Conservation (phyloP, 441 rosid genomes). For the Sinapis alba region DNA sequence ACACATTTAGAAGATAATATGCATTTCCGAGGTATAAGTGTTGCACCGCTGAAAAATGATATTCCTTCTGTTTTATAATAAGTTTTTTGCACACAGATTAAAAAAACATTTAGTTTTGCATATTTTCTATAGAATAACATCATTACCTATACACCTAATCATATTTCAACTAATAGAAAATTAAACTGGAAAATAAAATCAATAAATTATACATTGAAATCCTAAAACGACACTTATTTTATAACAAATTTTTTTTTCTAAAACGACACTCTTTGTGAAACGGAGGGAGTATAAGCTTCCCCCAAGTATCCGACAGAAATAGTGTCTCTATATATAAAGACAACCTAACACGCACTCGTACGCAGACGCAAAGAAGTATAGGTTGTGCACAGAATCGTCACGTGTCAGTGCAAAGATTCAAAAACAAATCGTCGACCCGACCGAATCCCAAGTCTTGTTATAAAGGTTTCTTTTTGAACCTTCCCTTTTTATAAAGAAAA, state of each 20-base stretch:
- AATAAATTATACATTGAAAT: too few species aligned
- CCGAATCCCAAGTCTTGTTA: not conserved
- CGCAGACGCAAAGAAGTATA: not conserved
- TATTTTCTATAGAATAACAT: too few species aligned
- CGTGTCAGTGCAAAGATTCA: not conserved
- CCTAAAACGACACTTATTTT: too few species aligned
- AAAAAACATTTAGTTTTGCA: too few species aligned
- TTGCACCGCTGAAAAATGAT: not conserved
- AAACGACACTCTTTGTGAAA: too few species aligned
- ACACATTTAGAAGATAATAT: not conserved
- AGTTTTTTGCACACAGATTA: too few species aligned
- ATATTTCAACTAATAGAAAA: too few species aligned
- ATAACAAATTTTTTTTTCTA: too few species aligned
- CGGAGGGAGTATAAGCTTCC: too few species aligned
- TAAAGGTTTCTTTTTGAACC: not conserved
- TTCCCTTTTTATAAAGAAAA: not conserved
- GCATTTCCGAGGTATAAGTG: not conserved
- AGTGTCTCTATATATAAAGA: constrained; percentile 10
- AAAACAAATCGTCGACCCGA: constrained; percentile 16
- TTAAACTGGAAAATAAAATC: too few species aligned
- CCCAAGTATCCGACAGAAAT: constrained; percentile 18
- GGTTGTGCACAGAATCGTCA: not conserved
- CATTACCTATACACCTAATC: too few species aligned
- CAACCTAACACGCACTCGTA: constrained; percentile 10
- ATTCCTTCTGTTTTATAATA: too few species aligned